Conservation (phyloP, 2,329 filamentous ascomycete genomes). For the Fusarium sp. region DNA sequence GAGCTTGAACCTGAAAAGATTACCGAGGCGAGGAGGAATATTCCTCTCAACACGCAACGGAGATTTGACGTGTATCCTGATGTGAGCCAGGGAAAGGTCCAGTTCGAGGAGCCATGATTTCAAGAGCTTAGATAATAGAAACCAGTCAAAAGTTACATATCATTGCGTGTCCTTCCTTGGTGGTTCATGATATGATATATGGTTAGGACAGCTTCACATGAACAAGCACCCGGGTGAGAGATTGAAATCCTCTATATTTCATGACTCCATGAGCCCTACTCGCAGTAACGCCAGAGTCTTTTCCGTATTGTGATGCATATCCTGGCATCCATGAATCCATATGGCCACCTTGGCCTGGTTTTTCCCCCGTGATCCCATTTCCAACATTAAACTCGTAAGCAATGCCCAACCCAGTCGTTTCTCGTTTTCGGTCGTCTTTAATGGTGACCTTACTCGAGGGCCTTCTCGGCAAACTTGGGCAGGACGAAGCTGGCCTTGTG, state of each 20-base stretch:
- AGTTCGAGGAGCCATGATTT: conserved; percentile 45
- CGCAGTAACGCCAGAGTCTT: conserved; percentile 28
- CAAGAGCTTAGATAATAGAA: conserved; percentile 6
- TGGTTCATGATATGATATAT: neutral
- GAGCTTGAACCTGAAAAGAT: conserved; percentile 77
- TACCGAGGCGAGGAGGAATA: conserved; percentile 79
- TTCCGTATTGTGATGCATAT: conserved; percentile 12
- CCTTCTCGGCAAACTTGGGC: conserved; percentile 91
- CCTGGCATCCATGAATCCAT: conserved; percentile 30
- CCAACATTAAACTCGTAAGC: conserved; percentile 36
- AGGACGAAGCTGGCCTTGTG: conserved; percentile 95
- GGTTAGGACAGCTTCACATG: neutral
- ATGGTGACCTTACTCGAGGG: conserved; percentile 60
- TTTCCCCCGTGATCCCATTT: conserved; percentile 26
- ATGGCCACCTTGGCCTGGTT: conserved; percentile 29
- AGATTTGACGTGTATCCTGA: conserved; percentile 97
- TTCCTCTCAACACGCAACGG: conserved; percentile 85
- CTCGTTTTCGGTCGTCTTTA: neutral
- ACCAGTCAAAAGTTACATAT: neutral
- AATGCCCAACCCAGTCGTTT: conserved; percentile 19
- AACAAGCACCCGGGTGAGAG: neutral
- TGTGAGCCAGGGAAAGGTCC: conserved; percentile 72
- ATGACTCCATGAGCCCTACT: conserved; percentile 30
- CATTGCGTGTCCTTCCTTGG: no score
- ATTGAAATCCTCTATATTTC: conserved; percentile 32